Percentiles rank a stretch among this genome's conserved stretches.
Evolutionary conservation across 2,329 filamentous ascomycete species (phyloP).

Genomic region (Cercospora canescens): DNA sequence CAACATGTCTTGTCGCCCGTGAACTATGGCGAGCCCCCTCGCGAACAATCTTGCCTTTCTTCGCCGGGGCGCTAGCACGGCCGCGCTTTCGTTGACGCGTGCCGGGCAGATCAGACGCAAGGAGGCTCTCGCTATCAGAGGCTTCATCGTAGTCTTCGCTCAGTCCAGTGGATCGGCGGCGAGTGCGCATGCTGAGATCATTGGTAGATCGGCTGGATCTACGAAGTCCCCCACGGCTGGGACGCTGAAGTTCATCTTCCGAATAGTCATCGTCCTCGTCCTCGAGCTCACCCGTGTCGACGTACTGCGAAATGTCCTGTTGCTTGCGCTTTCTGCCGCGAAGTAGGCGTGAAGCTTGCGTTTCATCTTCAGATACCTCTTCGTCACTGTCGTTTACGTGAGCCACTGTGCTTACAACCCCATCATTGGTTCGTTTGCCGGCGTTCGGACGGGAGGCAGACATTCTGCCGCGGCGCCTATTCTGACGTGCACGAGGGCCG

Average conservation of each 20-base stretch:
- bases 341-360: slow-evolving; percentile 14
- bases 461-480: slow-evolving; percentile 23
- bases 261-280: slow-evolving; percentile 28
- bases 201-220: slow-evolving; percentile 14
- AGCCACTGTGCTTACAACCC: slow-evolving; percentile 34
- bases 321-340: slow-evolving; percentile 25
- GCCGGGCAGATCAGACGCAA: slow-evolving; percentile 44
- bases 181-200: slow-evolving; percentile 20
- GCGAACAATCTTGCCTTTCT: slow-evolving; percentile 21
- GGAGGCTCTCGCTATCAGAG: slow-evolving; percentile 27
- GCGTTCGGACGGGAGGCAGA: slow-evolving; percentile 27
- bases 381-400: slow-evolving; percentile 27
- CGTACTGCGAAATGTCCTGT: slow-evolving; percentile 27
- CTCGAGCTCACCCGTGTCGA: slow-evolving; percentile 22
- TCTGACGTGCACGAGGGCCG: slow-evolving; percentile 9
- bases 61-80: slow-evolving; percentile 1
- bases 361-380: slow-evolving; percentile 25
- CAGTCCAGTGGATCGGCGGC: slow-evolving; percentile 7
- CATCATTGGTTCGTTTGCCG: slow-evolving; percentile 11
- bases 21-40: slow-evolving; percentile 44
- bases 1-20: slow-evolving; percentile 46
- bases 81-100: slow-evolving; percentile 36
- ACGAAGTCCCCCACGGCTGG: slow-evolving; percentile 19
- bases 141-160: slow-evolving; percentile 29
- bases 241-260: slow-evolving; percentile 21